phyloP scores from a whole-genome alignment of 2,329 filamentous ascomycete species.

The Raffaelea albimanens region DNA sequence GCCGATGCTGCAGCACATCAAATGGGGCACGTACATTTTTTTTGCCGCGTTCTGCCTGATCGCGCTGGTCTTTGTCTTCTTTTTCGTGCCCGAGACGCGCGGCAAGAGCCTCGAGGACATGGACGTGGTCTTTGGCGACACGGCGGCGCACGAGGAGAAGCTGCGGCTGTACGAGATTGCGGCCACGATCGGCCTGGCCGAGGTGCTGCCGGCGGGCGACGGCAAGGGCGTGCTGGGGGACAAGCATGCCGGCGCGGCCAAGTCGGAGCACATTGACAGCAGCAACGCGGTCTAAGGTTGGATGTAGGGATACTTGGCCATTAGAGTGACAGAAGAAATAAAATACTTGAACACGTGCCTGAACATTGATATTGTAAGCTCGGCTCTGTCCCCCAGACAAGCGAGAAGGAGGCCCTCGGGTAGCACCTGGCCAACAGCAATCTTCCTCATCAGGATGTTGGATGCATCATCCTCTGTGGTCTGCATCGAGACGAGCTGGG shows the following conservation, averaged over 20 bases:
- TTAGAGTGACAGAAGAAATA: background rate
- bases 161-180: background rate
- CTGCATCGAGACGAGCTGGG: too few relatives aligned
- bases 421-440: too few relatives aligned
- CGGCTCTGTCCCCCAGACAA: too few relatives aligned
- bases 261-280: too few relatives aligned
- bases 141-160: constrained; percentile 14
- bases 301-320: too few relatives aligned
- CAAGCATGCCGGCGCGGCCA: too few relatives aligned
- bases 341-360: too few relatives aligned
- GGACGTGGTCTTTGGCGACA: constrained; percentile 3
- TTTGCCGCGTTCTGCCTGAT: constrained; percentile 2
- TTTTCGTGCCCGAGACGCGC: constrained; percentile 5
- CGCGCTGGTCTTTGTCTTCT: constrained; percentile 1
- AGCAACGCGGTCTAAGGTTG: too few relatives aligned
- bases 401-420: too few relatives aligned
- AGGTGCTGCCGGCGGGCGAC: background rate
- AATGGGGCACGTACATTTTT: constrained; percentile 4
- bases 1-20: background rate
- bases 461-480: too few relatives aligned
- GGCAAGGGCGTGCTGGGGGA: constrained; percentile 12
- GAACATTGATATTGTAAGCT: too few relatives aligned
- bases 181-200: background rate
- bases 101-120: constrained; percentile 5
- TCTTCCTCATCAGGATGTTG: too few relatives aligned